phyloP scores from a whole-genome alignment of 805 yeast genomes.

The Lipomyces spencermartinsiae region DNA sequence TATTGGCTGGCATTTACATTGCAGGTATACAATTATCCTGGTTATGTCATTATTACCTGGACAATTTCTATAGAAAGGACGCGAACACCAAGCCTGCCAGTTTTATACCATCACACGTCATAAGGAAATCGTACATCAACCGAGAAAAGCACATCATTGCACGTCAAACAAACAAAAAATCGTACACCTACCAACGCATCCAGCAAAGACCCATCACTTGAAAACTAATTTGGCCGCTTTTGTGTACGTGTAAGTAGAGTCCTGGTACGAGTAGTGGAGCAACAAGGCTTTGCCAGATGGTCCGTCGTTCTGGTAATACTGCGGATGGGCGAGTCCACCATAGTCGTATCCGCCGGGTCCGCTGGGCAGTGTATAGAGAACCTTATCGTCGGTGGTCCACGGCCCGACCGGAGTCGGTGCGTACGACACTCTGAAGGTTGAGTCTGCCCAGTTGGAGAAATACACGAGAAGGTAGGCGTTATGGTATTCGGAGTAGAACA shows the following conservation, averaged over 20 bases:
- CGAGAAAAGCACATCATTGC: too few species aligned
- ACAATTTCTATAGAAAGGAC: too few species aligned
- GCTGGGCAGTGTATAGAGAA: constrained; percentile 13
- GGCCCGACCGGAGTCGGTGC: constrained; percentile 36
- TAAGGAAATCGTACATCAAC: too few species aligned
- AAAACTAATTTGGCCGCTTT: constrained; percentile 9
- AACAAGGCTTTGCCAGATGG: constrained; percentile 23
- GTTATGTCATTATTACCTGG: too few species aligned
- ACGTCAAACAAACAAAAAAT: neutral
- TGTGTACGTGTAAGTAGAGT: constrained; percentile 21
- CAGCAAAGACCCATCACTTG: neutral
- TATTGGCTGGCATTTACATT: too few species aligned
- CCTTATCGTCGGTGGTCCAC: constrained; percentile 24
- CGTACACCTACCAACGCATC: neutral
- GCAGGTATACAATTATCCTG: too few species aligned
- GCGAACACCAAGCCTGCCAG: too few species aligned
- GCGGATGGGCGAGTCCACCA: constrained; percentile 32
- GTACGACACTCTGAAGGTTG: constrained; percentile 17
- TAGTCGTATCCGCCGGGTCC: constrained; percentile 31
- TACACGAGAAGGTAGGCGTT: constrained; percentile 26
- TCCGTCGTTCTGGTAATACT: constrained; percentile 18
- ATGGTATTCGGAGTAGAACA: constrained; percentile 34
- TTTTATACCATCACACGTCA: too few species aligned
- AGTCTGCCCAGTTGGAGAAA: constrained; percentile 34
- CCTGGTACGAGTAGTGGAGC: constrained; percentile 30